Conservation (phyloP, 345 rosid species). For the Excoecaria agallocha region DNA sequence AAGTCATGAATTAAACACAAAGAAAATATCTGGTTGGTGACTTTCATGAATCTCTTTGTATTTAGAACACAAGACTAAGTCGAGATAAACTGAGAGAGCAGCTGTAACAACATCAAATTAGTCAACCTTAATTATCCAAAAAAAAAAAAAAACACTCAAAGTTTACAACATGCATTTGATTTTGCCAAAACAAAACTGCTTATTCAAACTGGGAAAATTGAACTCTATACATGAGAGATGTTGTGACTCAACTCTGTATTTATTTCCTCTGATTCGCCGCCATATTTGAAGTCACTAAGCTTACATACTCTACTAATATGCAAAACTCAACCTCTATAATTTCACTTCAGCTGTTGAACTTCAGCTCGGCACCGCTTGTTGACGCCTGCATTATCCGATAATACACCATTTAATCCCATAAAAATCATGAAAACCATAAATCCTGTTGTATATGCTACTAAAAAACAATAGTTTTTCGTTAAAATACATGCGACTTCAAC, state of each 20-base stretch:
- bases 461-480: too few relatives aligned
- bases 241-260: conserved; percentile 18
- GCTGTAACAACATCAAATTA: too few relatives aligned
- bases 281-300: background rate
- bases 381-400: conserved; percentile 60
- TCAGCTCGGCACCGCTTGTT: conserved; percentile 61
- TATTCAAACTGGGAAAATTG: conserved; percentile 28
- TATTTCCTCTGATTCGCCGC: conserved; percentile 23
- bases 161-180: background rate
- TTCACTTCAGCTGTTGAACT: conserved; percentile 49
- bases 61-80: too few relatives aligned
- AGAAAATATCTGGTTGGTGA: too few relatives aligned
- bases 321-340: conserved; percentile 24
- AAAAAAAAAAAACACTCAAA: background rate
- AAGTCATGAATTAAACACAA: too few relatives aligned
- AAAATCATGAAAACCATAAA: background rate
- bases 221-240: conserved; percentile 48
- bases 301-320: conserved; percentile 10
- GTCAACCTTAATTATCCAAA: background rate
- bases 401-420: conserved; percentile 8
- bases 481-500: too few relatives aligned
- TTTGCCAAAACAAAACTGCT: conserved; percentile 30
- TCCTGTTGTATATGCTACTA: background rate
- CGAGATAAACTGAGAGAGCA: too few relatives aligned
- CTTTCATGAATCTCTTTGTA: too few relatives aligned